Conservation (phyloP, 495 filamentous ascomycete species). For the Choiromyces venosus region DNA sequence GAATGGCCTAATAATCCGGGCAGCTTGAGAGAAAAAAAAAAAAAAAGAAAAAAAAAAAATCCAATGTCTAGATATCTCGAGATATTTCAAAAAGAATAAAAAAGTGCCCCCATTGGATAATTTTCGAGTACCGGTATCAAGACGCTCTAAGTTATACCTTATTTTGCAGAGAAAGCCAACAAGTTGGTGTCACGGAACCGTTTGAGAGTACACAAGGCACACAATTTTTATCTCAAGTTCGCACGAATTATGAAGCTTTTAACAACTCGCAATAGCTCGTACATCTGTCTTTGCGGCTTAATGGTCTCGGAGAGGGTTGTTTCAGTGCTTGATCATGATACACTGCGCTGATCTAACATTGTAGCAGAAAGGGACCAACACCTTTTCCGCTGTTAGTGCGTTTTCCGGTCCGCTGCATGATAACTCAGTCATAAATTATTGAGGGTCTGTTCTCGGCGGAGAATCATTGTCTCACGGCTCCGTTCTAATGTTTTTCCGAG, state of each 20-base stretch:
- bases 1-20: neutral
- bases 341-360: neutral
- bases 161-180: neutral
- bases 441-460: neutral
- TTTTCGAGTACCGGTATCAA: neutral
- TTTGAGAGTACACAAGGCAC: neutral
- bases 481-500: neutral
- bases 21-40: too few relatives aligned
- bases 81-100: neutral
- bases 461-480: neutral
- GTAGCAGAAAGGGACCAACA: neutral
- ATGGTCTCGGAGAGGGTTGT: neutral
- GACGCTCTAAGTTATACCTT: neutral
- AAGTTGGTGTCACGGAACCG: neutral
- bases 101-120: neutral
- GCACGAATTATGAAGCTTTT: neutral
- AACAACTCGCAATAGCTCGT: neutral
- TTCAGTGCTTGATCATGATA: neutral
- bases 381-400: neutral
- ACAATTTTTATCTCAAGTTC: neutral
- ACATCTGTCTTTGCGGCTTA: neutral
- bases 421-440: neutral
- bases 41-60: too few relatives aligned
- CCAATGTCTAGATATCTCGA: neutral
- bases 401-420: neutral